phyloP scores from a whole-genome alignment of 1,139 yeast genomes.

The Blastobotrys illinoisensis region DNA sequence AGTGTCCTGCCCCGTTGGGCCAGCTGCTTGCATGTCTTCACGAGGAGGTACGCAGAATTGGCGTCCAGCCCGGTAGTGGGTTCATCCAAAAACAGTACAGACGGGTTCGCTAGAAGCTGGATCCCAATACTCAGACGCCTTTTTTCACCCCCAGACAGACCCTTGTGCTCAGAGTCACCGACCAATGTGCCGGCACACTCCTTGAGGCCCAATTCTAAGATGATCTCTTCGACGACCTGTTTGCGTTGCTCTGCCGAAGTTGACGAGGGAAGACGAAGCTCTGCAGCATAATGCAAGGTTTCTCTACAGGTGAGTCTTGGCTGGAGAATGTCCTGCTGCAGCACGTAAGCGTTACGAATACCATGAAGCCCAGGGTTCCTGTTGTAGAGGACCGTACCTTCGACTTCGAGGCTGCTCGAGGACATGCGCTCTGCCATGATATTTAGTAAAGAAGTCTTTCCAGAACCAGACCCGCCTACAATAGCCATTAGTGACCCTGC shows the following conservation, averaged over 20 bases:
- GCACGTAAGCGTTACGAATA: constrained; percentile 60
- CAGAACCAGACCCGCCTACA: constrained; percentile 83
- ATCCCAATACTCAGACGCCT: constrained; percentile 73
- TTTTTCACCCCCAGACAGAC: constrained; percentile 82
- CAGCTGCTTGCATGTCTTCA: constrained; percentile 55
- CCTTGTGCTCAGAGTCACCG: constrained; percentile 44
- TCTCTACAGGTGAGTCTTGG: constrained; percentile 70
- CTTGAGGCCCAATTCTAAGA: constrained; percentile 54
- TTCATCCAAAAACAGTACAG: constrained; percentile 73
- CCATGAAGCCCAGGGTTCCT: constrained; percentile 32
- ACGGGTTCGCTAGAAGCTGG: constrained; percentile 71
- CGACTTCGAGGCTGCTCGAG: constrained; percentile 25
- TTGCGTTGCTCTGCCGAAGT: constrained; percentile 40
- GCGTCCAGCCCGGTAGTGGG: constrained; percentile 90
- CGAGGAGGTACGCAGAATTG: constrained; percentile 60
- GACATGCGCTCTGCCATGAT: constrained; percentile 59
- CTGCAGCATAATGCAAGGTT: constrained; percentile 65
- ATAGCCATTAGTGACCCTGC: constrained; percentile 58
- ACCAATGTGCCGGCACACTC: constrained; percentile 57
- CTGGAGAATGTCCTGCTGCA: constrained; percentile 69
- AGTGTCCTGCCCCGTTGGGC: constrained; percentile 65
- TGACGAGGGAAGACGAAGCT: constrained; percentile 49
- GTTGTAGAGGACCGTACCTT: constrained; percentile 36
- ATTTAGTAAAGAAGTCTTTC: constrained; percentile 77
- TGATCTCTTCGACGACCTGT: constrained; percentile 51